Conservation (phyloP, 768 basidiomycete genomes). For the Mycena venus region DNA sequence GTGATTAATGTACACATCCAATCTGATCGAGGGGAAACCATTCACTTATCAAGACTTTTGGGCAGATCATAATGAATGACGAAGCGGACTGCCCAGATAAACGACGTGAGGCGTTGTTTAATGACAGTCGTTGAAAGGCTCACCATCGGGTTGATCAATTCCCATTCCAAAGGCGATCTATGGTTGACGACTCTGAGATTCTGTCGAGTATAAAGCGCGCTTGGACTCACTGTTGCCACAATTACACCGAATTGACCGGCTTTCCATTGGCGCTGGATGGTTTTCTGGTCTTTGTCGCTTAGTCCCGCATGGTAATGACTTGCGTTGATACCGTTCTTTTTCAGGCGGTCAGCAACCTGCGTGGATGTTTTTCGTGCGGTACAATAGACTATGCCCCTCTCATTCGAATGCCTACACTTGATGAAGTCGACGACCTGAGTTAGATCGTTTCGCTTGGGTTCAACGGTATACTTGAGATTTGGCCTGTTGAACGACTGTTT, state of each 20-base stretch:
- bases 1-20: neutral
- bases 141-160: constrained; percentile 71
- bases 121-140: too few relatives aligned
- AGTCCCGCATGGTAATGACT: constrained; percentile 8
- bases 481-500: constrained; percentile 77
- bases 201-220: neutral
- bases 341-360: neutral
- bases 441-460: constrained; percentile 48
- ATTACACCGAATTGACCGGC: neutral
- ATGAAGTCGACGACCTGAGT: neutral
- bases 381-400: constrained; percentile 21
- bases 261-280: constrained; percentile 3
- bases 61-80: constrained; percentile 10
- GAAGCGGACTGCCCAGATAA: neutral
- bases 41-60: neutral
- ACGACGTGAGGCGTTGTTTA: neutral
- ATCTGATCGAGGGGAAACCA: too few relatives aligned
- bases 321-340: neutral
- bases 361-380: neutral
- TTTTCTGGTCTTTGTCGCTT: neutral
- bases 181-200: too few relatives aligned
- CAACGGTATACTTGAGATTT: constrained; percentile 76
- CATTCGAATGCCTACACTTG: neutral
- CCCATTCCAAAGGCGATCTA: constrained; percentile 86
- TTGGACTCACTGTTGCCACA: constrained; percentile 15